Base-by-base conservation (phyloP, 345 rosid species). In the Citrus trifoliata region DNA sequence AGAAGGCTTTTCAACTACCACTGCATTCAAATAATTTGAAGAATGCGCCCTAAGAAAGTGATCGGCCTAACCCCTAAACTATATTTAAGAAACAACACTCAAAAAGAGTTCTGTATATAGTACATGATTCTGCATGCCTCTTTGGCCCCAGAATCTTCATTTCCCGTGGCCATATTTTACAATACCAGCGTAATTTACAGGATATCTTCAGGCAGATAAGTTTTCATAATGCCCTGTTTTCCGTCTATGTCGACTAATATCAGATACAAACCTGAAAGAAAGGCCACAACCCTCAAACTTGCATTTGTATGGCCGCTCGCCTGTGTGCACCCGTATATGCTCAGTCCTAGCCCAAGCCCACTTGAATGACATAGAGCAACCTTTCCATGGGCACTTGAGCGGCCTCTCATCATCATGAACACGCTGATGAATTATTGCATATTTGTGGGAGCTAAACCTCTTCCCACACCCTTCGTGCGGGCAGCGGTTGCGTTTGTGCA, bases 321-420 rank as follows among this genome's bases (percentile, higher is more conserved):
- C 99, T 0, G 98, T 96, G 83, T 96, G 99, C 76, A 96, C 90
- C 68, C 99, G 87, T 67, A 94, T 85, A 85, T 96, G 99, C 88
- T 96, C 99, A 0, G 97, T 96, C 88, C 99, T 92, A 18, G 99
- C 99, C 99, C 99, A 96, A 7, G 94, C 97, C 99, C 99, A 96
- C 88, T 96, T 94, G 88, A 96, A 96, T 7, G 95, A 85, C 98
- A 89, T 90, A n/a, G 87, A 61, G 74, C 99, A 96, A 30, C 93
- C 99, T 80, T 94, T 79, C 98, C 97, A 96, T 0, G 95, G 90
- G 80, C 99, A 96, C 77, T 81, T 87, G 60, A 92, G 90, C 16
- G 99, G 99, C 83, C 98, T 84, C 8, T 90, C 91, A 75, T 94
- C 98, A 32, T 90, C 95, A 19, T 96, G 99, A 64, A 96, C 99